These are phyloP conservation scores for Oenanthe javanica DNA, from an alignment of 140 eudicot genomes.

Conservation along the genomic window DNA sequence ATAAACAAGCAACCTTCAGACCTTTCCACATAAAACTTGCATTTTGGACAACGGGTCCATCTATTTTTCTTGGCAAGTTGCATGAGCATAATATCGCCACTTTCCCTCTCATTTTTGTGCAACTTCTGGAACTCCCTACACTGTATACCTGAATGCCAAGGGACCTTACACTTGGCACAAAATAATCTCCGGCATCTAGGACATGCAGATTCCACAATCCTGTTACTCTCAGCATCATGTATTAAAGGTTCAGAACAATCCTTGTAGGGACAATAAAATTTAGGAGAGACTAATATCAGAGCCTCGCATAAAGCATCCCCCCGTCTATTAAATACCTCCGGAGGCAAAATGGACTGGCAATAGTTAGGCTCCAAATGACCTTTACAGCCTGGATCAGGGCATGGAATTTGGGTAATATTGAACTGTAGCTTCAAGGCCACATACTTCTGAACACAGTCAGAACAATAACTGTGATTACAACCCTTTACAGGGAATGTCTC, in stretches of 20 bases:
- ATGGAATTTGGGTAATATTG: background rate
- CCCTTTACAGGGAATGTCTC: slow-evolving; percentile 16
- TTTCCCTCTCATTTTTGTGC: slow-evolving; percentile 20
- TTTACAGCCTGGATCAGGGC: background rate
- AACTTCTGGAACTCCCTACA: slow-evolving; percentile 22
- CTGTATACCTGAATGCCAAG: slow-evolving; percentile 9
- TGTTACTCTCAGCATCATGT: slow-evolving; percentile 15
- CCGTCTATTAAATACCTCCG: slow-evolving; percentile 60
- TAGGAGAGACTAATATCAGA: slow-evolving; percentile 27
- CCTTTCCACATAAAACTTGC: slow-evolving; percentile 31
- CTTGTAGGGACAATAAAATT: slow-evolving; percentile 55
- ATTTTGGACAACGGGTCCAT: slow-evolving; percentile 35
- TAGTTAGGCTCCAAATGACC: background rate
- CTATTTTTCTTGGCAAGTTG: slow-evolving; percentile 29
- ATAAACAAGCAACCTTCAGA: slow-evolving; percentile 30
- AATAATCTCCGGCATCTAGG: slow-evolving; percentile 36
- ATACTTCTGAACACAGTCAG: slow-evolving; percentile 13
- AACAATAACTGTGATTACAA: slow-evolving; percentile 31
- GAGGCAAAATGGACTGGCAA: slow-evolving; percentile 38
- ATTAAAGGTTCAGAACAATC: slow-evolving; percentile 33
- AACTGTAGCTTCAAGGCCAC: background rate
- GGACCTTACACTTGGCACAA: slow-evolving; percentile 32
- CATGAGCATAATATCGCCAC: slow-evolving; percentile 26
- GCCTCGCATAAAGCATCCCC: slow-evolving; percentile 59
- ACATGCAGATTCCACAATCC: slow-evolving; percentile 28